Evolutionary conservation across 2,329 filamentous ascomycete species (phyloP), one percentile per base, ranked within the genome.

Genomic region (Beauveria varroae): DNA sequence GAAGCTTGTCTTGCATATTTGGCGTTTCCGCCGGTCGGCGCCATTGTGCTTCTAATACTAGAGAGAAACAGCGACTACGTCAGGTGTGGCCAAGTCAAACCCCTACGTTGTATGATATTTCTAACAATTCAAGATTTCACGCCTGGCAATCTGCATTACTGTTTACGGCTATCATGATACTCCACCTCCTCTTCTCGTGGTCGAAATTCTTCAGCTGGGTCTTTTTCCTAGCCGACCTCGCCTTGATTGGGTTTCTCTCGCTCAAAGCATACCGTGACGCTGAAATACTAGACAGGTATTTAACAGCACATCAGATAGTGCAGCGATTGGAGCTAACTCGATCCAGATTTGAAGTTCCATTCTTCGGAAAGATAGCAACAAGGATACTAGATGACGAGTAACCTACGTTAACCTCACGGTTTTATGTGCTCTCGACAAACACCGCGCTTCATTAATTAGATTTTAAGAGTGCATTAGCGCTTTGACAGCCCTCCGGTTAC

Each of bases 51-150:
- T 67, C 75, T 99, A 66, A 83, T 98, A 50, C 73, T 93, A 65
- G 95, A 99, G 81, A 86, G 93, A 71, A 95, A 96, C 79, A 97
- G 92, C 71, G 95, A 99, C 76, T 99, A 96, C 74, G 95, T 99
- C 62, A 84, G 95, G 90, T 93, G 76, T 62, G 83, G 71, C 5
- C 14, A 24, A 5, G 30, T 20, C 12, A 5, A 41, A 30, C 14
- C 8, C 18, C 14, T 7, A 9, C 28, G 16, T 10, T 30, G 5
- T 10, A 28, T 30, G 18, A 55, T 55, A 9, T 10, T 30, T 9
- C 54, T 58, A 53, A 44, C 28, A 30, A 47, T 3, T 60, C 16
- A 57, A 47, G 90, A 65, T 98, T 98, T 68, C 95, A 99, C 74
- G 95, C 95, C 8, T 99, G 95, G 93, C 95, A 99, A 76, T 90